Conservation (phyloP, 768 basidiomycete species). For the Auricularia heimuer region DNA sequence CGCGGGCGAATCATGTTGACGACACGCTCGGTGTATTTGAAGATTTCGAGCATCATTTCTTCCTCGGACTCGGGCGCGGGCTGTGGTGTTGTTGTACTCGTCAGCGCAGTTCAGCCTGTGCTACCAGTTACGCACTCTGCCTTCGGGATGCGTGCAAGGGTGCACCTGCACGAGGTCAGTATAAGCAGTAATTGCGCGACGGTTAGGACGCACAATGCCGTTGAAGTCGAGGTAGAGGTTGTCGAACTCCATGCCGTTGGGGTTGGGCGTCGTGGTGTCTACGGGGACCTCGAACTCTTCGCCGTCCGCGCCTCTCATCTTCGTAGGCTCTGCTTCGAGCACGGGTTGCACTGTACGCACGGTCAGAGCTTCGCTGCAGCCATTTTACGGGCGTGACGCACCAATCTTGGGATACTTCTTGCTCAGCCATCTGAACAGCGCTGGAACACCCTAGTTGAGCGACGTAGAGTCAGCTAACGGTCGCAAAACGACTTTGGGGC, state of each 20-base stretch:
- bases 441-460: constrained; percentile 77
- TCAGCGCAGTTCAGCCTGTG: constrained; percentile 2
- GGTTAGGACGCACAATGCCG: constrained; percentile 63
- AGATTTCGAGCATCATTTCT: constrained; percentile 98
- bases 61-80: constrained; percentile 96
- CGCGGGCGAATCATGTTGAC: constrained; percentile 95
- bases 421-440: constrained; percentile 95
- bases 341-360: constrained; percentile 55
- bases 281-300: constrained; percentile 57
- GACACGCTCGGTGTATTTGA: constrained; percentile 92
- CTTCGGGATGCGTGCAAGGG: constrained; percentile 98
- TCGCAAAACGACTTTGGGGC: not conserved
- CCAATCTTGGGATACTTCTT: constrained; percentile 98
- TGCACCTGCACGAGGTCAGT: constrained; percentile 52
- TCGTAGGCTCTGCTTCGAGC: constrained; percentile 71
- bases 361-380: not conserved
- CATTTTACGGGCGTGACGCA: constrained; percentile 26
- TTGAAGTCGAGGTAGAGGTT: constrained; percentile 99
- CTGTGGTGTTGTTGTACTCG: constrained; percentile 26
- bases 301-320: constrained; percentile 52
- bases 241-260: constrained; percentile 94
- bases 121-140: constrained; percentile 47
- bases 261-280: constrained; percentile 73
- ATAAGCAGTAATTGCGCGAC: not conserved
- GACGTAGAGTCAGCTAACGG: not conserved